A percentile compares a stretch with the other conserved stretches of the same genome.
phyloP scores from a whole-genome alignment of 352 stramenopile genomes.

The Pythium angustatum region DNA sequence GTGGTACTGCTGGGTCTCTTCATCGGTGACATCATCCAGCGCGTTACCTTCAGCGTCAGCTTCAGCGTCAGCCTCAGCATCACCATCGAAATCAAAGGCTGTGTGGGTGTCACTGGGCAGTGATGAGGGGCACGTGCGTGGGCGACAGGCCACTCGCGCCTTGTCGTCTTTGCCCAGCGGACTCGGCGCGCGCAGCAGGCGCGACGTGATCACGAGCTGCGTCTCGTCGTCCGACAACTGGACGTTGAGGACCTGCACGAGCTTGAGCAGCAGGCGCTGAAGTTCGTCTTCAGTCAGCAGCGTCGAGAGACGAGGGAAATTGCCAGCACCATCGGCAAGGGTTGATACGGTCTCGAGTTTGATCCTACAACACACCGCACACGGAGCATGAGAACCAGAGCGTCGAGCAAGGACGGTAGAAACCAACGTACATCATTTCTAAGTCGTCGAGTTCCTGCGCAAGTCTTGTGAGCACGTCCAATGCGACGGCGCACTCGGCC shows the following conservation, averaged over 20 bases:
- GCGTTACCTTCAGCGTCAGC: not conserved
- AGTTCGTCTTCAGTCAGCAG: constrained; percentile 65
- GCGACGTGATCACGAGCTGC: constrained; percentile 33
- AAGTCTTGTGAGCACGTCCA: constrained; percentile 41
- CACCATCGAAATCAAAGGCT: not conserved
- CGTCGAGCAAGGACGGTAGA: no score
- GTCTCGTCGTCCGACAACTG: constrained; percentile 35
- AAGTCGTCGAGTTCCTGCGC: constrained; percentile 67
- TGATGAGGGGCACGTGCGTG: constrained; percentile 54
- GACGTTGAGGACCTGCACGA: constrained; percentile 57
- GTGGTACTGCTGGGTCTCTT: constrained; percentile 22
- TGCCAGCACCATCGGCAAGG: constrained; percentile 42
- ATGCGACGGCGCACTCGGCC: constrained; percentile 35
- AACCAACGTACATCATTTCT: constrained; percentile 75
- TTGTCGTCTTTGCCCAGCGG: constrained; percentile 10
- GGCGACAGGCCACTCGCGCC: constrained; percentile 19
- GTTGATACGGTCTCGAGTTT: constrained; percentile 68
- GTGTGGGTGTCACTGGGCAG: constrained; percentile 32
- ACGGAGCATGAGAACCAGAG: no score
- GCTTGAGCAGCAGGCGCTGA: constrained; percentile 53
- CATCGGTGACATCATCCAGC: constrained; percentile 1
- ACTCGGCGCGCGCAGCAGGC: constrained; percentile 16
- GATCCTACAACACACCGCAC: constrained; percentile 52
- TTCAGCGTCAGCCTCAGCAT: not conserved
- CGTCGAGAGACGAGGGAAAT: constrained; percentile 66